Base-by-base conservation (phyloP, 495 filamentous ascomycete genomes). In the Penicillium manginii region DNA sequence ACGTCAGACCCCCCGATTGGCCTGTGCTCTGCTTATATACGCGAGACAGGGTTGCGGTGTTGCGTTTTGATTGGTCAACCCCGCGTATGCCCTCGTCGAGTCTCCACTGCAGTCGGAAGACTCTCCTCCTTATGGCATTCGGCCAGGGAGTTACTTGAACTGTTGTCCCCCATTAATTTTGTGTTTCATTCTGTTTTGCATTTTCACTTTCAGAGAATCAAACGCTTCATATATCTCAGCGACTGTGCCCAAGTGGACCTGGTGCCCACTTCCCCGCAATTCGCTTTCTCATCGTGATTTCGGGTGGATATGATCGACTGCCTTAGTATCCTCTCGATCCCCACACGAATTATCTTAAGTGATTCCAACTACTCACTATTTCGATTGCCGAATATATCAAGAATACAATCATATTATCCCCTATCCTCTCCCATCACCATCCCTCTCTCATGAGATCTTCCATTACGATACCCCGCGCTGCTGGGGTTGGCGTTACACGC, bases 301-400 rank as follows among this genome's bases (percentile, higher is more conserved):
- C 58, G 54, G 26, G 59, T 59, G 55, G 63, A 54, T 62, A 61
- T 59, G 63, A 65, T 61, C 57, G 54, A 57, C 62, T n/a, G 45
- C 55, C 26, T 39, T 42, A 45, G 49, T 49, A 46, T 39, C 21
- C 26, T 26, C 15, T 52, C 32, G 29, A 43, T 54, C 55, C 47
- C 47, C 50, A 42, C 52, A 50, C 31, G 53, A 52, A 48, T 19
- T 37, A 52, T 59, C 48, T 37, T 52, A 33, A n/a, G 21, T 37
- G 22, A 50, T 11, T 23, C 40, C 31, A 35, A 17, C 17, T 17
- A 43, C 26, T 29, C 26, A 29, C 26, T 29, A 29, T 29, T 29
- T 43, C 22, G 18, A 26, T 40, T 50, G 33, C 18, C 18, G n/a
- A 8, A 21, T 57, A 35, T 32, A 26, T 5, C 47, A 15, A 49